Evolutionary conservation across 2,329 filamentous ascomycete species (phyloP).

Genomic region (Davidsoniella australis): DNA sequence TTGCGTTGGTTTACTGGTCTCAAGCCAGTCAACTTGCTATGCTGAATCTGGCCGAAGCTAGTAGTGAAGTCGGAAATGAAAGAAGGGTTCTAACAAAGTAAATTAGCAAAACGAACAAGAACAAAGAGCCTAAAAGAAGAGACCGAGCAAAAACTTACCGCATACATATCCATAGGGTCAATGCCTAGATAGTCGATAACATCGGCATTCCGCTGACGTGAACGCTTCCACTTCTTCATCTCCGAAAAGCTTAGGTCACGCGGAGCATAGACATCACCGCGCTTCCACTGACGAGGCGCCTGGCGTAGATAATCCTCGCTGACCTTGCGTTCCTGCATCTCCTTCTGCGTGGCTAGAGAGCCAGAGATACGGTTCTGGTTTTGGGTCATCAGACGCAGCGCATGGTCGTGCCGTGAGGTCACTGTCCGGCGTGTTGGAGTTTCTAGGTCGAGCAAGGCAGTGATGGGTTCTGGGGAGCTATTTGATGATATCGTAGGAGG

Average conservation of each 20-base stretch:
- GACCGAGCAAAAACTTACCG: constrained; percentile 36
- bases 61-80: constrained; percentile 83
- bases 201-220: constrained; percentile 43
- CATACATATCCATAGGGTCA: constrained; percentile 72
- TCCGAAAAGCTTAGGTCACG: constrained; percentile 67
- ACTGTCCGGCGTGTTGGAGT: constrained; percentile 14
- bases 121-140: constrained; percentile 2
- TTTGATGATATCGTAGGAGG: neutral
- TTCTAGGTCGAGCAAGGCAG: constrained; percentile 12
- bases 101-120: neutral
- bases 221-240: constrained; percentile 62
- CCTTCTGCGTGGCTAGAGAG: constrained; percentile 14
- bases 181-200: constrained; percentile 65
- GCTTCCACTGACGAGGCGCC: constrained; percentile 52
- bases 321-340: constrained; percentile 19
- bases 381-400: constrained; percentile 12
- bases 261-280: constrained; percentile 78
- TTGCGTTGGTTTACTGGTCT: constrained; percentile 81
- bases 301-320: constrained; percentile 41
- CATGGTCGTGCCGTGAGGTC: constrained; percentile 9
- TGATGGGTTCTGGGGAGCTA: constrained; percentile 11
- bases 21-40: constrained; percentile 58
- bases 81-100: constrained; percentile 60
- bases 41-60: constrained; percentile 68
- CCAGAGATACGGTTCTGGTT: constrained; percentile 14